Base-by-base conservation (phyloP, 495 filamentous ascomycete species). In the Penicillium egyptiacum region DNA sequence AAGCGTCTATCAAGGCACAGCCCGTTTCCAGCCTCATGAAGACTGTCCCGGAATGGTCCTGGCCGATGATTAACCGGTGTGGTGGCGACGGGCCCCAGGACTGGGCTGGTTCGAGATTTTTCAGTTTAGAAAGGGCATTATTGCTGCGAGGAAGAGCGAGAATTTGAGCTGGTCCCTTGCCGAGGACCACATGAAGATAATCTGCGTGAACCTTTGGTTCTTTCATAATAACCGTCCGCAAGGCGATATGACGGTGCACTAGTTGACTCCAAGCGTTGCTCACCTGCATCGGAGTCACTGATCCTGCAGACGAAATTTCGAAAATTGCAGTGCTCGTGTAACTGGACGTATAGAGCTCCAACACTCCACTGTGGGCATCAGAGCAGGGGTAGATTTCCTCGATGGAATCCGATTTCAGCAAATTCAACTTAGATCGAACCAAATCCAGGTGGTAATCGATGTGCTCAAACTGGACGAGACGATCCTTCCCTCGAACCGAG, bases 1-100 rank as follows among this genome's bases (percentile, higher is more conserved):
- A 45, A 2, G 43, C 43, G 16, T 45, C 43, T 9, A 45, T 45
- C 22, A 45, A 5, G 5, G 43, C 43, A 14, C 14, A 28, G 6
- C 43, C 43, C 2, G 43, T 45, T n/a, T 45, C 43, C 14, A 45
- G 43, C 9, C 43, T 45, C 14, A 28, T 45, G 43, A 45, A 45
- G 23, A 26, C 6, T 0, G 23, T 2, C 2, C 43, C 43, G 11
- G 22, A 26, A 28, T 45, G 14, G 16, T 28, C 23, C 14, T 45
- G 22, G 1, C 43, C 12, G 23, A 45, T 26, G 2, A 45, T 45
- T 45, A 45, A 28, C 2, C 43, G 43, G 23, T 45, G 43, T 45
- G 43, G 43, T 45, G 43, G 43, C 8, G 43, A 45, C 43, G 28
- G 8, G 8, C 23, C 43, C 43, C 43, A 45, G 7, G 23, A 45